Conservation (phyloP, 2,329 filamentous ascomycete species). For the Phaeosphaeriaceae sp. region DNA sequence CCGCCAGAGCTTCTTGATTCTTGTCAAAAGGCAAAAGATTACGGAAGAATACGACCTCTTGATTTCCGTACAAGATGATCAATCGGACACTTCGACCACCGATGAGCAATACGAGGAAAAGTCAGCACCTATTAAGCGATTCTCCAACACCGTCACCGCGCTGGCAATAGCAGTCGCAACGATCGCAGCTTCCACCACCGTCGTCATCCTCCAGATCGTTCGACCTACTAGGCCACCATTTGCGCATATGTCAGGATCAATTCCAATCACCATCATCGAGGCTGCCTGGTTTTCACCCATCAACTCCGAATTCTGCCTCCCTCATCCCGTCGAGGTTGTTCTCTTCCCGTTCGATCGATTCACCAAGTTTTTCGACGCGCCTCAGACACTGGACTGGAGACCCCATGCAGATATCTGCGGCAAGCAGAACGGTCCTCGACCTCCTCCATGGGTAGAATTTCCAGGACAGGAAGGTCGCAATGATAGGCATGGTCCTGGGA, state of each 20-base stretch:
- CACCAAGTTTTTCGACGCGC: constrained; percentile 15
- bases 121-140: neutral
- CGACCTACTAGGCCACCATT: constrained; percentile 22
- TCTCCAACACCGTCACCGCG: constrained; percentile 5
- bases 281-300: constrained; percentile 22
- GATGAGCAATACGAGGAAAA: constrained; percentile 3
- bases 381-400: constrained; percentile 18
- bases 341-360: constrained; percentile 23
- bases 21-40: constrained; percentile 6
- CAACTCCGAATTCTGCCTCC: constrained; percentile 24
- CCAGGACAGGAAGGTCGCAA: constrained; percentile 8
- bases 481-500: neutral
- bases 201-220: constrained; percentile 15
- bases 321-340: constrained; percentile 20
- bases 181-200: constrained; percentile 8
- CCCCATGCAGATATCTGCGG: constrained; percentile 13
- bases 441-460: constrained; percentile 15
- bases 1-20: constrained; percentile 7
- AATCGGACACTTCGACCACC: neutral
- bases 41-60: constrained; percentile 14
- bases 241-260: constrained; percentile 26
- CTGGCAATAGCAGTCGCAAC: constrained; percentile 17
- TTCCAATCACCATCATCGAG: constrained; percentile 24
- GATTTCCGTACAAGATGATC: constrained; percentile 17
- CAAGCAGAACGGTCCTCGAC: constrained; percentile 16